Evolutionary conservation across 1,284 basidiomycete species (phyloP), one percentile per base, ranked within the genome.

Genomic region (Salmacisia buchloeana): DNA sequence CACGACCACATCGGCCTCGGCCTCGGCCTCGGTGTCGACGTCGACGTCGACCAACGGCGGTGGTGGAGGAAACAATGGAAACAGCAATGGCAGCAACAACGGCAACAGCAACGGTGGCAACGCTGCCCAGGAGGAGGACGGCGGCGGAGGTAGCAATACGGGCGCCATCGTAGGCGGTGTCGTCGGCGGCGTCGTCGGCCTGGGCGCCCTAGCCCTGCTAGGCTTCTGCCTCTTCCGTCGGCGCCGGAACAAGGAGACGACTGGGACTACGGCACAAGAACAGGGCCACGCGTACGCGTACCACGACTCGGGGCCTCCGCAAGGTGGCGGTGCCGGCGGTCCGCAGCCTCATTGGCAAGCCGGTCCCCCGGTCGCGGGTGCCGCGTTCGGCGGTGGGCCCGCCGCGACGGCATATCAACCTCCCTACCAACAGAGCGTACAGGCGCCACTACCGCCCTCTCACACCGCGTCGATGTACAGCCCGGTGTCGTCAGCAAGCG

Each of bases 121-220:
- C 15, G 41, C 18, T 21, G 23, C 15, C 39, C 5, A 21, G 6
- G 23, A 43, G 6, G 41, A n/a, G 2, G 23, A 43, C 18, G 49
- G 27, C 10, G 34, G 21, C 49, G 49, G 49, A 5, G 13, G 27
- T 5, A 27, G 66, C 43, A 67, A 63, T 35, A 65, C 65, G 27
- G 68, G 70, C 46, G 68, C 70, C 23, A 70, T 72, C 41, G 70
- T 68, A 13, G 70, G 70, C 13, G 70, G 70, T 56, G 68, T 70
- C 4, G 70, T 59, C 18, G 70, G 70, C 35, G 70, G 70, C 62
- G 52, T 70, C 12, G 62, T 57, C 41, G 70, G 59, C 15, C 59
- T 72, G 13, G 36, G 38, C 56, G 38, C 57, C 34, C 1, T 70
- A 57, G 68, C 36, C 23, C 60, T 70, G 5, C 38, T 68, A 29